phyloP scores from a whole-genome alignment of 805 yeast species.

The Cyberlindnera sargentensis region DNA sequence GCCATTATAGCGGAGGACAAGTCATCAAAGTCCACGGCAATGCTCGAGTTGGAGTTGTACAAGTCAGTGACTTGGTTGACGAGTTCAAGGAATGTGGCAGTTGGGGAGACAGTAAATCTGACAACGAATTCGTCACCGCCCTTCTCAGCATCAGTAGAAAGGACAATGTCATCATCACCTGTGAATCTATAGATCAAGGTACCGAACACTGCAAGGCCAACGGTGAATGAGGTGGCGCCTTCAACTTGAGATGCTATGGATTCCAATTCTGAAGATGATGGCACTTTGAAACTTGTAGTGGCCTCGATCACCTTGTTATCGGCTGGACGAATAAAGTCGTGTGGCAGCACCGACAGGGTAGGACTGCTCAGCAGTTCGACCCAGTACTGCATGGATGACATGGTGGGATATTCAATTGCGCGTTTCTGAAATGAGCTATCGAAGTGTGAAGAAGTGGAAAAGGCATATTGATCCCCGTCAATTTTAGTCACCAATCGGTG shows the following conservation, averaged over 20 bases:
- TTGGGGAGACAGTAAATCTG: conserved; percentile 53
- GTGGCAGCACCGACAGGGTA: conserved; percentile 81
- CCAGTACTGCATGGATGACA: conserved; percentile 47
- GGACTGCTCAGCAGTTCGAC: conserved; percentile 61
- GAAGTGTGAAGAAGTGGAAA: neutral
- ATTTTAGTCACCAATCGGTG: neutral
- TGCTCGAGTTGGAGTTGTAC: conserved; percentile 25
- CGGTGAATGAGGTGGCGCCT: conserved; percentile 33
- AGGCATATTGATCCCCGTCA: neutral
- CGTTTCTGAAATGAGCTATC: too few relatives aligned
- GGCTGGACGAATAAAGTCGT: conserved; percentile 76
- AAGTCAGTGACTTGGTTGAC: conserved; percentile 37
- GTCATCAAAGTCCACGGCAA: conserved; percentile 44
- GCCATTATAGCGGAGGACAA: conserved; percentile 45
- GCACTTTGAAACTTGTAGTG: conserved; percentile 31
- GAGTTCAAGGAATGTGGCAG: conserved; percentile 47
- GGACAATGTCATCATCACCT: conserved; percentile 91
- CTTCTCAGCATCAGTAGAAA: conserved; percentile 56
- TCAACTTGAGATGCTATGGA: conserved; percentile 15
- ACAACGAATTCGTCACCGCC: conserved; percentile 46
- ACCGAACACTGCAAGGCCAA: conserved; percentile 60
- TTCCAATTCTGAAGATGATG: conserved; percentile 22
- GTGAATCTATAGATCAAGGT: conserved; percentile 72
- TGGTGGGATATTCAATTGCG: neutral
- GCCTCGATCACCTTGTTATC: conserved; percentile 65